These are phyloP conservation scores for bread wheat (Triticum aestivum) DNA, from an alignment of 176 grass and related monocot genomes.

Conservation along the genomic window IWGSC_CS_RefSeq_v2.1 NC_057794.1:86123645-86124144, in stretches of 20 bases:
- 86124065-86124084: constrained; percentile 15
- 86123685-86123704: background rate
- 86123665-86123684: background rate
- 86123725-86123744: background rate
- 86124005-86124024: too few species aligned
- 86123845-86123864: background rate
- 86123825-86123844: background rate
- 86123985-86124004: background rate
- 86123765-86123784: background rate
- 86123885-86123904: background rate
- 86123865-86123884: background rate
- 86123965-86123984: background rate
- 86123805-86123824: background rate
- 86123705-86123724: background rate
- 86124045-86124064: background rate
- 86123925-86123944: background rate
- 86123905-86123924: background rate
- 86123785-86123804: background rate
- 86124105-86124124: background rate
- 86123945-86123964: background rate
- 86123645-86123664: background rate
- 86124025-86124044: background rate
- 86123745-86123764: background rate
- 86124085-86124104: background rate
- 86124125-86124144: background rate